These are phyloP conservation scores for Morella rubra DNA, from an alignment of 306 rosid genomes.

Conservation along the genomic window DNA sequence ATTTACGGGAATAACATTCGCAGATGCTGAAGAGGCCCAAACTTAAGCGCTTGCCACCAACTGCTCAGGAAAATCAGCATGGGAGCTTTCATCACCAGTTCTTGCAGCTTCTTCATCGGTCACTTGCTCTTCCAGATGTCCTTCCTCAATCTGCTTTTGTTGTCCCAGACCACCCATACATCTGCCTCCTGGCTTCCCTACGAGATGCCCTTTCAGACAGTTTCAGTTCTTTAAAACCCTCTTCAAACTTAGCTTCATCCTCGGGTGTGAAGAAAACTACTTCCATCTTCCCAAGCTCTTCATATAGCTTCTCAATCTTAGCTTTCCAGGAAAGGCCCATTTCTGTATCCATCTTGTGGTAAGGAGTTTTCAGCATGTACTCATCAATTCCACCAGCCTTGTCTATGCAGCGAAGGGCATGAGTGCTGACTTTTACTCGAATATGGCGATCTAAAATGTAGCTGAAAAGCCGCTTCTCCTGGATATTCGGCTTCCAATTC, in stretches of 20 bases:
- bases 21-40: constrained; percentile 3
- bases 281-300: constrained; percentile 69
- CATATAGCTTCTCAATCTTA: constrained; percentile 73
- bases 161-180: constrained; percentile 44
- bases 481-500: constrained; percentile 92
- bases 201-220: constrained; percentile 59
- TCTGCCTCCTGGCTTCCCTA: constrained; percentile 56
- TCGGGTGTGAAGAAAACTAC: constrained; percentile 67
- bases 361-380: constrained; percentile 88
- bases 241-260: constrained; percentile 67
- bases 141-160: constrained; percentile 43
- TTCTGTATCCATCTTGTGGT: constrained; percentile 91
- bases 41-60: constrained; percentile 42
- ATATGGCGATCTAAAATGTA: constrained; percentile 83
- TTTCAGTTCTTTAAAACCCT: constrained; percentile 61
- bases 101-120: constrained; percentile 25
- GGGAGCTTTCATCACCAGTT: constrained; percentile 27
- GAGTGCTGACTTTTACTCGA: constrained; percentile 85
- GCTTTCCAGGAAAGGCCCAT: constrained; percentile 88
- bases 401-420: constrained; percentile 89
- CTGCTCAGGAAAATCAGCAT: constrained; percentile 33
- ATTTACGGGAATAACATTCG: constrained; percentile 25
- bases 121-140: constrained; percentile 30
- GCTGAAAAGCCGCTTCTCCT: constrained; percentile 90
- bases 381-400: constrained; percentile 96